Evolutionary conservation across 495 filamentous ascomycete genomes (phyloP).

Genomic region (Hypomontagnella monticulosa): DNA sequence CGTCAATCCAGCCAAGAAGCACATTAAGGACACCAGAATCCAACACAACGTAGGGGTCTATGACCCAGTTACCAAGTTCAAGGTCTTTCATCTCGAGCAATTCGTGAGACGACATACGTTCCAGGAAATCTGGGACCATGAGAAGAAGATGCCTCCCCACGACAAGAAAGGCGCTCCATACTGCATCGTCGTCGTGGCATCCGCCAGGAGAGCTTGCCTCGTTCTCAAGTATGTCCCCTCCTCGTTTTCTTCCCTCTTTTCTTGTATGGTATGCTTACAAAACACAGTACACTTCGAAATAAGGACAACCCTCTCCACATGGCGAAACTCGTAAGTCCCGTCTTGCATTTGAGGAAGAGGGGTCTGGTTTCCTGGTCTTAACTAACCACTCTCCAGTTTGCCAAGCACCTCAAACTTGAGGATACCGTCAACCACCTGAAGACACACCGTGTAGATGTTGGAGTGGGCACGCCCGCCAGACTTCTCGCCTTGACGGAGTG

Average conservation of each 20-base stretch:
- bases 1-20: too few relatives aligned
- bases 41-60: too few relatives aligned
- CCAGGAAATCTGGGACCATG: too few relatives aligned
- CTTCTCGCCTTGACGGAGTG: constrained; percentile 82
- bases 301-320: too few relatives aligned
- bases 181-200: too few relatives aligned
- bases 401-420: constrained; percentile 95
- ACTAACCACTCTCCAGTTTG: constrained; percentile 64
- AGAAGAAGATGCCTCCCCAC: too few relatives aligned
- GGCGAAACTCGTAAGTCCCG: constrained; percentile 72
- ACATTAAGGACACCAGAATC: too few relatives aligned
- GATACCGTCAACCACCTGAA: constrained; percentile 84
- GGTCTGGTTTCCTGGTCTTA: not conserved
- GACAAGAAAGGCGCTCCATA: too few relatives aligned
- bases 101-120: too few relatives aligned
- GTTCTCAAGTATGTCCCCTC: not conserved
- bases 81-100: too few relatives aligned
- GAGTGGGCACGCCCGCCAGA: constrained; percentile 86
- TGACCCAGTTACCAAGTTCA: too few relatives aligned
- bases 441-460: constrained; percentile 76
- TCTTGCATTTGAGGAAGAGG: not conserved
- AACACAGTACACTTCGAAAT: constrained; percentile 67
- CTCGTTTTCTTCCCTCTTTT: not conserved
- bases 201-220: too few relatives aligned
- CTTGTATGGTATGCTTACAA: constrained; percentile 8